phyloP scores from a whole-genome alignment of 164 flowering plant species.

The Chimonanthus praecox region DNA sequence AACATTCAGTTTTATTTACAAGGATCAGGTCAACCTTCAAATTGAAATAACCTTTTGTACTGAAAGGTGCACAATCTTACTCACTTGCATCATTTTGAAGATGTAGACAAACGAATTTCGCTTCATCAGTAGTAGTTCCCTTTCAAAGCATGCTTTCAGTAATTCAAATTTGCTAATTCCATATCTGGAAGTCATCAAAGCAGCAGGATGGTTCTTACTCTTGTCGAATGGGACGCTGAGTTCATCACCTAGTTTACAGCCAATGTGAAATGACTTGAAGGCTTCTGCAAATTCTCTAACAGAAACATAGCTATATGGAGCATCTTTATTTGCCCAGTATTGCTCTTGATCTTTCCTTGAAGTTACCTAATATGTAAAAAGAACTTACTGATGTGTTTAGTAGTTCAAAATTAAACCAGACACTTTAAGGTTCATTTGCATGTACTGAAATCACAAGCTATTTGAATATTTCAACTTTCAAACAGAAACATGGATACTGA shows the following conservation, averaged over 20 bases:
- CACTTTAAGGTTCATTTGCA: too few species aligned
- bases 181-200: slow-evolving; percentile 40
- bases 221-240: slow-evolving; percentile 50
- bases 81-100: neutral
- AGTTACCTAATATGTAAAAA: slow-evolving; percentile 38
- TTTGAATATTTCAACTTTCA: too few species aligned
- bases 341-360: slow-evolving; percentile 70
- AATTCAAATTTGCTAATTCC: slow-evolving; percentile 54
- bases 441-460: too few species aligned
- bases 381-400: neutral
- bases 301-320: slow-evolving; percentile 40
- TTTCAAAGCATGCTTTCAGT: slow-evolving; percentile 29
- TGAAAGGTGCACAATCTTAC: neutral
- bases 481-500: neutral
- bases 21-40: too few species aligned
- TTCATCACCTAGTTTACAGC: slow-evolving; percentile 34
- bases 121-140: neutral
- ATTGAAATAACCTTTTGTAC: too few species aligned
- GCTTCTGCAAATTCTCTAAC: slow-evolving; percentile 47
- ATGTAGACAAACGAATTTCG: neutral
- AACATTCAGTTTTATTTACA: too few species aligned
- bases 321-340: slow-evolving; percentile 41
- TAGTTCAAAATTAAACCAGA: neutral
- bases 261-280: slow-evolving; percentile 6
- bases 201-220: slow-evolving; percentile 49